Conservation (phyloP, 345 rosid species). For the rapeseed (Brassica napus) region DNA sequence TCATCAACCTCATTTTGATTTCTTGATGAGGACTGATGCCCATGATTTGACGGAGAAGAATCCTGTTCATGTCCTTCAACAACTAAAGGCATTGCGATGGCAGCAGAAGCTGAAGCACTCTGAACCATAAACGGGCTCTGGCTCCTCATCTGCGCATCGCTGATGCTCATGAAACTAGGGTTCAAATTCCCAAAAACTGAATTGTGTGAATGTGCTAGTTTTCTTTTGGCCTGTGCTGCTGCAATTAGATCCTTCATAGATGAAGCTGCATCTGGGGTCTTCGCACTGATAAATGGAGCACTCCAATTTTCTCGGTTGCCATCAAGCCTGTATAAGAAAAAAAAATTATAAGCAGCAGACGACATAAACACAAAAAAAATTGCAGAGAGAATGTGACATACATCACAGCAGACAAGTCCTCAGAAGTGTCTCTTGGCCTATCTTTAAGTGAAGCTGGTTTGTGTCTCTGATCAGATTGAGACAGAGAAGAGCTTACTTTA, state of each 20-base stretch:
- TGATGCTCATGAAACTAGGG: slow-evolving; percentile 45
- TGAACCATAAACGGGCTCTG: slow-evolving; percentile 60
- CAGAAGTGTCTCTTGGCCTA: slow-evolving; percentile 47
- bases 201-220: slow-evolving; percentile 69
- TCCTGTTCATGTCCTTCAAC: slow-evolving; percentile 48
- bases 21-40: slow-evolving; percentile 46
- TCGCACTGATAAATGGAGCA: slow-evolving; percentile 45
- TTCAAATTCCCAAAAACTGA: slow-evolving; percentile 43
- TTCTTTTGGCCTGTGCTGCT: slow-evolving; percentile 95
- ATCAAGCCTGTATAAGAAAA: slow-evolving; percentile 46
- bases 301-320: slow-evolving; percentile 49
- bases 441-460: slow-evolving; percentile 55
- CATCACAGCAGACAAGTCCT: slow-evolving; percentile 52
- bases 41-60: slow-evolving; percentile 64
- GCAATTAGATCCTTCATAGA: slow-evolving; percentile 97
- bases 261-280: slow-evolving; percentile 61
- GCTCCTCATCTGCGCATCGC: slow-evolving; percentile 55
- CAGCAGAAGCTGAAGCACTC: slow-evolving; percentile 47
- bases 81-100: slow-evolving; percentile 48
- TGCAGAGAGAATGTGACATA: slow-evolving; percentile 35
- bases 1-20: slow-evolving; percentile 63
- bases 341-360: neutral
- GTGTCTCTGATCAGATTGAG: slow-evolving; percentile 56
- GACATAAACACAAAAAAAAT: slow-evolving; percentile 13
- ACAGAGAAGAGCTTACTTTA: slow-evolving; percentile 50